Percentiles rank a stretch among this genome's conserved stretches.
Evolutionary conservation across 495 filamentous ascomycete genomes (phyloP).

Genomic region (Neurospora sp.): DNA sequence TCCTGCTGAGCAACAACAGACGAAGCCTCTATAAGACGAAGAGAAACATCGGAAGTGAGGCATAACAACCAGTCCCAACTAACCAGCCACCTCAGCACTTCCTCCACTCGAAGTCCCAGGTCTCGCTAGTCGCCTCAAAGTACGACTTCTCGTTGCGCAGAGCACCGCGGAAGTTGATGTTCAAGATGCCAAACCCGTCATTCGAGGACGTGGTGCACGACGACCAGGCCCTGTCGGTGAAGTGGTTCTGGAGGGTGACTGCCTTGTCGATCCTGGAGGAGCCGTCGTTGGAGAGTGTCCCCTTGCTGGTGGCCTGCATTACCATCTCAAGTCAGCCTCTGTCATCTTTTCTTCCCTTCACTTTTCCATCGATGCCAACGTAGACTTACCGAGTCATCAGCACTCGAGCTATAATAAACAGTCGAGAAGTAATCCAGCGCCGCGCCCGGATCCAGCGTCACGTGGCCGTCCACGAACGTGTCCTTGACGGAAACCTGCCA

Average conservation of each 20-base stretch:
- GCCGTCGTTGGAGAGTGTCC: conserved; percentile 19
- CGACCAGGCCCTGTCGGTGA: conserved; percentile 26
- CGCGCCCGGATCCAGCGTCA: conserved; percentile 24
- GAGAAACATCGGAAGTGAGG: not conserved
- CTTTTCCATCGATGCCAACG: not conserved
- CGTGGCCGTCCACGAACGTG: conserved; percentile 25
- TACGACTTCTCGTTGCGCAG: conserved; percentile 25
- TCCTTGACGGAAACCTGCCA: conserved; percentile 33
- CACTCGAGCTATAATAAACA: conserved; percentile 31
- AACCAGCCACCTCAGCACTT: conserved; percentile 20
- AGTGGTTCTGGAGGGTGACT: conserved; percentile 21
- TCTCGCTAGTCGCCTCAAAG: conserved; percentile 32
- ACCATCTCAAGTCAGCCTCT: not conserved
- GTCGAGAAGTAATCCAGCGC: conserved; percentile 27
- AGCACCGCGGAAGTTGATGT: conserved; percentile 36
- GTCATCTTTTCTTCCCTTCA: not conserved
- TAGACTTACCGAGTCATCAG: conserved; percentile 25
- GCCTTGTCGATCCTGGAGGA: conserved; percentile 15
- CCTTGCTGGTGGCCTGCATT: conserved; percentile 16
- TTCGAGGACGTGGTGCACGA: conserved; percentile 21
- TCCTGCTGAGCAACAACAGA: not conserved
- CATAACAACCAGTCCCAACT: too few relatives aligned
- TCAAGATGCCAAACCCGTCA: conserved; percentile 29
- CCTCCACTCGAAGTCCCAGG: conserved; percentile 34
- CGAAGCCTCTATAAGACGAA: not conserved